A percentile compares a stretch with the other conserved stretches of the same genome.
Evolutionary conservation across 352 stramenopile species (phyloP).

Genomic region (Phytophthora pseudosyringae): DNA sequence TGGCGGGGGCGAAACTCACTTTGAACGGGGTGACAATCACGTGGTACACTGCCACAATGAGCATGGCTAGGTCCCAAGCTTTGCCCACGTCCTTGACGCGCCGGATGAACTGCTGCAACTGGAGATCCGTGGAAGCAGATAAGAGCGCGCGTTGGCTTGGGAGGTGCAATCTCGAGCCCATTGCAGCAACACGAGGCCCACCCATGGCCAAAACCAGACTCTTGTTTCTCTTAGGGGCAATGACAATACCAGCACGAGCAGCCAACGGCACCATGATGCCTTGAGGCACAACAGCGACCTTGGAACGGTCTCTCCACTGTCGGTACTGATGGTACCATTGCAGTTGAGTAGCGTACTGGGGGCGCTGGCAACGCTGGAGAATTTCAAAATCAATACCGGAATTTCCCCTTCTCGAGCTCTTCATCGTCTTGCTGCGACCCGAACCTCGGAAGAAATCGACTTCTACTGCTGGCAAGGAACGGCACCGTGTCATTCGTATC

Average conservation of each 20-base stretch:
- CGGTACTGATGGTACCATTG: constrained; percentile 49
- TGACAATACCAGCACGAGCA: too few relatives aligned
- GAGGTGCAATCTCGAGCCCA: constrained; percentile 23
- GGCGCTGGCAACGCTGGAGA: constrained; percentile 50
- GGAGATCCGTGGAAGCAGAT: constrained; percentile 25
- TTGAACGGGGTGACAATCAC: constrained; percentile 57
- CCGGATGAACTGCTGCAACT: constrained; percentile 42
- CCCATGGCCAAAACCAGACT: constrained; percentile 1
- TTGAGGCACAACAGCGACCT: background rate
- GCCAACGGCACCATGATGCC: background rate
- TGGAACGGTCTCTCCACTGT: constrained; percentile 31
- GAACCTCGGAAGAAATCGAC: constrained; percentile 47
- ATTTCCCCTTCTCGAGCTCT: constrained; percentile 39
- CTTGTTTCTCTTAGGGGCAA: background rate
- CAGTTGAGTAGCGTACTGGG: constrained; percentile 55
- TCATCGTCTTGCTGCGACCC: constrained; percentile 33
- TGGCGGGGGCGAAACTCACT: constrained; percentile 53
- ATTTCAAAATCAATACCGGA: constrained; percentile 61
- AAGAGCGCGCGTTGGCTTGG: constrained; percentile 22
- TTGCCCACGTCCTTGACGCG: constrained; percentile 45
- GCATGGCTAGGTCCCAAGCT: constrained; percentile 56
- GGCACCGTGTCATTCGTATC: constrained; percentile 46
- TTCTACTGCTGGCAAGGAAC: constrained; percentile 59
- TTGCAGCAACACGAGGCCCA: constrained; percentile 18
- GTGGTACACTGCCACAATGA: constrained; percentile 54